Evolutionary conservation across 768 basidiomycete species (phyloP), one percentile per base, ranked within the genome.

Genomic region (Harrya chromipes): DNA sequence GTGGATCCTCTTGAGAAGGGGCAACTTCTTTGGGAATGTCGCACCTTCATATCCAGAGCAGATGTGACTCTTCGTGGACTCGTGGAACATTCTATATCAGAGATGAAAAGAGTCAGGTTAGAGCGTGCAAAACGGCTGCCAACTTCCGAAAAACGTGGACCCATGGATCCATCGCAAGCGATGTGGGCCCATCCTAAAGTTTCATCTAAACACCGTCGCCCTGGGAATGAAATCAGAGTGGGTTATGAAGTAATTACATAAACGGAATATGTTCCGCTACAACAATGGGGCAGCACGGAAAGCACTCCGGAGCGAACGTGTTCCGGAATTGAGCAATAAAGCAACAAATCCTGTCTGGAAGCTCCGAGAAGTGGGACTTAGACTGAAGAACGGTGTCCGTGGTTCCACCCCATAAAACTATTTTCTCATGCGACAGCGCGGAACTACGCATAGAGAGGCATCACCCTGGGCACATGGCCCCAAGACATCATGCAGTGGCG

Each of bases 1-100:
- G 61, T 27, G 60, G 60, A 63, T 63, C 62, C 40, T 49, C 44
- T 54, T 34, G 58, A 17, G 62, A 63, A 63, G 63, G 19, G 20
- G 3, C 6, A 17, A n/a, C 40, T 48, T 43, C 39, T 8, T 26
- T 26, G 43, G 10, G 40, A 10, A 50, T 26, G 41, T 46, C 36
- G 17, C 43, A 23, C 29, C 23, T 49, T 33, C 38, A 54, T 46
- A 26, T 35, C 6, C 26, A 42, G 40, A 43, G 20, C 12, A 49
- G 21, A 44, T 54, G 47, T 24, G n/a, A n/a, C n/a, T n/a, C 49
- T 43, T 44, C 38, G 49, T 42, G 11, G 43, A 35, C 47, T 33
- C 42, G 52, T 50, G 41, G 31, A n/a, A 46, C 36, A 49, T 56
- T 27, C 31, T 27, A 55, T 46, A 57, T 43, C 36, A 34, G 35